These are phyloP conservation scores for Flaveria robusta DNA, from an alignment of 129 eudicot species.

Conservation along the genomic window DNA sequence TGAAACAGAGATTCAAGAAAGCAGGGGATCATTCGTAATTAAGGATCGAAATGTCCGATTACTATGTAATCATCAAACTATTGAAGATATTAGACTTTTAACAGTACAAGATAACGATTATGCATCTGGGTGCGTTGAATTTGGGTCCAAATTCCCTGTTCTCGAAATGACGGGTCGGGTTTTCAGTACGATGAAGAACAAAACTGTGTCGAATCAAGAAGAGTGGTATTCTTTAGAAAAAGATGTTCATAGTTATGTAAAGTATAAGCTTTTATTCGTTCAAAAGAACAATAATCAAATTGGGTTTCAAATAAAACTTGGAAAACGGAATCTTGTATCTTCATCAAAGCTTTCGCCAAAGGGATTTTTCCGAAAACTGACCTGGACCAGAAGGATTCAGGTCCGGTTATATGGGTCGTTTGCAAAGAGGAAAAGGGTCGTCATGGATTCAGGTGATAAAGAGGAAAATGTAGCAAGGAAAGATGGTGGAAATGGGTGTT, in stretches of 20 bases:
- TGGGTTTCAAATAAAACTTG: conserved; percentile 72
- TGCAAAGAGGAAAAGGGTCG: conserved; percentile 41
- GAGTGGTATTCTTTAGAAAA: conserved; percentile 32
- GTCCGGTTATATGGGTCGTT: conserved; percentile 43
- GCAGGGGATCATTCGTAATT: conserved; percentile 89
- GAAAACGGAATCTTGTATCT: conserved; percentile 50
- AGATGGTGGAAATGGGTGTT: conserved; percentile 36
- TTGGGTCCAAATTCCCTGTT: conserved; percentile 50
- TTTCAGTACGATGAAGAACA: conserved; percentile 45
- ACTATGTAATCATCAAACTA: conserved; percentile 73
- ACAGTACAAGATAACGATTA: conserved; percentile 46
- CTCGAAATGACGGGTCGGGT: conserved; percentile 69
- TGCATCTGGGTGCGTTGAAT: conserved; percentile 33
- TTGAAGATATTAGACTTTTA: conserved; percentile 54
- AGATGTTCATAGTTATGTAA: conserved; percentile 45
- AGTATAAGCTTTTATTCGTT: conserved; percentile 66
- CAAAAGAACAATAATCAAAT: conserved; percentile 79
- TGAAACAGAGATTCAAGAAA: conserved; percentile 93
- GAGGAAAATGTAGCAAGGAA: conserved; percentile 62
- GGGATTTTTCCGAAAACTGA: conserved; percentile 39
- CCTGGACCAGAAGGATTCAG: conserved; percentile 45
- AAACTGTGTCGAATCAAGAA: neutral
- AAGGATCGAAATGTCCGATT: conserved; percentile 55
- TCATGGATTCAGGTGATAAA: conserved; percentile 41
- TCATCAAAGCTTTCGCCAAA: conserved; percentile 49